Conservation (phyloP, 139 green algal species). For the Picochlorum costavermella region DNA sequence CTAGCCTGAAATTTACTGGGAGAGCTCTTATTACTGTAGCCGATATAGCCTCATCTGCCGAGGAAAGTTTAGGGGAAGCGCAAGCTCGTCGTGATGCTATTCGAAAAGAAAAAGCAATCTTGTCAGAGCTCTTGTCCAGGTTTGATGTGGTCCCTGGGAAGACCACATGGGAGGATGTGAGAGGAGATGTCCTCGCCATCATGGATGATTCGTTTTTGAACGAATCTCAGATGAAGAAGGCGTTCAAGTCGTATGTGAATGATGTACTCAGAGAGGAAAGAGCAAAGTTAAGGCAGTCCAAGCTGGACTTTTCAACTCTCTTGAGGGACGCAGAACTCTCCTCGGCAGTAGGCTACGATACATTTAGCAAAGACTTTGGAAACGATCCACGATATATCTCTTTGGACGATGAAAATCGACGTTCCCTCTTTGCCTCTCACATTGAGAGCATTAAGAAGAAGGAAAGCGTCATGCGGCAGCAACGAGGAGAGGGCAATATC, state of each 20-base stretch:
- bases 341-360: neutral
- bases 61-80: slow-evolving; percentile 16
- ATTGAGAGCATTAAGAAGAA: slow-evolving; percentile 3
- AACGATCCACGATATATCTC: slow-evolving; percentile 13
- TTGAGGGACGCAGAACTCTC: neutral
- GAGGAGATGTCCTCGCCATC: neutral
- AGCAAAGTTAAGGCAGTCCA: slow-evolving; percentile 11
- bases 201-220: slow-evolving; percentile 14
- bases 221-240: slow-evolving; percentile 15
- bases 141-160: slow-evolving; percentile 4
- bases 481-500: neutral
- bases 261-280: slow-evolving; percentile 22
- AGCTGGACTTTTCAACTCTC: neutral
- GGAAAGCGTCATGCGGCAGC: neutral
- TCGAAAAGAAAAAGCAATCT: slow-evolving; percentile 1
- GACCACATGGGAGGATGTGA: slow-evolving; percentile 15
- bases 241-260: slow-evolving; percentile 32
- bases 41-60: slow-evolving; percentile 17
- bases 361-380: neutral
- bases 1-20: slow-evolving; percentile 23
- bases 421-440: slow-evolving; percentile 17
- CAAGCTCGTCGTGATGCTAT: neutral
- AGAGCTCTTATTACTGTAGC: slow-evolving; percentile 26
- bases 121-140: neutral
- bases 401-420: slow-evolving; percentile 4